Evolutionary conservation across 192 early-diverging fungal genomes (phyloP), one percentile per base, ranked within the genome.

Genomic region (Umbelopsis isabellina): DNA sequence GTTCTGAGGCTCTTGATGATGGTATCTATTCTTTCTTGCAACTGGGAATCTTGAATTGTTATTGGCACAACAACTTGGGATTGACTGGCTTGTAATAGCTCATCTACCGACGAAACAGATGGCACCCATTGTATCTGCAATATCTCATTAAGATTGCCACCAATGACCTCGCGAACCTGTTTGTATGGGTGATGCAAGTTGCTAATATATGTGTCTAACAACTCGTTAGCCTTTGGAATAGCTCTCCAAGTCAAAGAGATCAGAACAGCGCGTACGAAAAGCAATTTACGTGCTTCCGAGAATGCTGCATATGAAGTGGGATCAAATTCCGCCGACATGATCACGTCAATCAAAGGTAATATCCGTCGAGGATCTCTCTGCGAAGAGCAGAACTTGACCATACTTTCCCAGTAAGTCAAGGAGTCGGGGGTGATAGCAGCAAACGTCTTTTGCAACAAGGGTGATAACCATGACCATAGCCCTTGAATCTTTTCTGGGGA

Each of bases 111-210:
- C 13, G 79, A 45, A 45, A 83, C 84, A 4, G 88, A 86, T 11
- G 90, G 88, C 22, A 88, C 78, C 67, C 87, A 90, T 66, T 87
- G 82, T 1, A 86, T 68, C 41, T 90, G 86, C 37, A 87, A 80
- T 15, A 89, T 67, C 68, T 86, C 84, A 66, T 92, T 90, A 66
- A 97, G 87, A 53, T 88, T 81, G 8, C 80, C 81, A 25, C 93
- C 95, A 5, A 95, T 72, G 16, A 85, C 78, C 65, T 95, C 91
- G 4, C 97, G 86, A 23, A 97, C 93, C 76, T 95, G 94, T 69
- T 96, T 89, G 81, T 97, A 98, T 12, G 94, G 95, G 76, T 94
- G 90, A 15, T 80, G 78, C 66, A 95, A 72, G 37, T 85, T 82
- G 13, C 81, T 72, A 6, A 97, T 53, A 45, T 88, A 85, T 2